These are phyloP conservation scores for Zygnema circumcarinatum DNA, from an alignment of 139 green algal genomes.

Conservation along the genomic window DNA sequence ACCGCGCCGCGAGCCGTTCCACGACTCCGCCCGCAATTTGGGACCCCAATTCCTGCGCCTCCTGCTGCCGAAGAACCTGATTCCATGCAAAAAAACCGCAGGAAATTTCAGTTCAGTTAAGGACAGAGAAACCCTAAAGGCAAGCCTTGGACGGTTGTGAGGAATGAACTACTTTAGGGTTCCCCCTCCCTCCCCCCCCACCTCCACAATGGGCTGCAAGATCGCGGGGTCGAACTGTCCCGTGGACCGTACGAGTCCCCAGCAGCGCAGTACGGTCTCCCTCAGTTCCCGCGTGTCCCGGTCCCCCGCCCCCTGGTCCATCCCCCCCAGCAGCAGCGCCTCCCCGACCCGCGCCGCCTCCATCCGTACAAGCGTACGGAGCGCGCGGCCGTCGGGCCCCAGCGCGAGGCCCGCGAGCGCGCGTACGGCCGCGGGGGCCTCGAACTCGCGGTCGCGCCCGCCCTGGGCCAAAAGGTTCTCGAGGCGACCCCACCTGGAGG, in stretches of 20 bases:
- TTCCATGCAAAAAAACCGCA: no score
- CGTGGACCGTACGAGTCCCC: constrained; percentile 7
- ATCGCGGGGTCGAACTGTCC: constrained; percentile 24
- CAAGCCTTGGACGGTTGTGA: neutral
- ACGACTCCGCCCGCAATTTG: constrained; percentile 16
- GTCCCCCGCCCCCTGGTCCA: neutral
- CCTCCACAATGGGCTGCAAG: constrained; percentile 31
- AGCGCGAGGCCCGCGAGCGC: constrained; percentile 26
- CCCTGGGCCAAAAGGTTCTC: constrained; percentile 42
- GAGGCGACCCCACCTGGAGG: constrained; percentile 35
- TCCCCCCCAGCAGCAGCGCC: constrained; percentile 16
- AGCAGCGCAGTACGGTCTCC: constrained; percentile 33
- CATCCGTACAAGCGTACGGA: constrained; percentile 20
- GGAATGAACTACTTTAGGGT: no score
- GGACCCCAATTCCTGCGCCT: constrained; percentile 38
- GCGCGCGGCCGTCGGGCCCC: constrained; percentile 14
- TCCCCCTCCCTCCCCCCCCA: no score
- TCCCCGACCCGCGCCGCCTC: constrained; percentile 45
- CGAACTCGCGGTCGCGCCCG: constrained; percentile 22
- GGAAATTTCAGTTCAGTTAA: neutral
- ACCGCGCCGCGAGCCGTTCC: constrained; percentile 22
- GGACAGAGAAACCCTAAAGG: neutral
- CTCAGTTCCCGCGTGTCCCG: constrained; percentile 34
- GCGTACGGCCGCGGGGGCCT: constrained; percentile 12
- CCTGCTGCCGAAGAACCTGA: constrained; percentile 26